phyloP scores from a whole-genome alignment of 2,329 filamentous ascomycete genomes.

The Scedosporium apiospermum region DNA sequence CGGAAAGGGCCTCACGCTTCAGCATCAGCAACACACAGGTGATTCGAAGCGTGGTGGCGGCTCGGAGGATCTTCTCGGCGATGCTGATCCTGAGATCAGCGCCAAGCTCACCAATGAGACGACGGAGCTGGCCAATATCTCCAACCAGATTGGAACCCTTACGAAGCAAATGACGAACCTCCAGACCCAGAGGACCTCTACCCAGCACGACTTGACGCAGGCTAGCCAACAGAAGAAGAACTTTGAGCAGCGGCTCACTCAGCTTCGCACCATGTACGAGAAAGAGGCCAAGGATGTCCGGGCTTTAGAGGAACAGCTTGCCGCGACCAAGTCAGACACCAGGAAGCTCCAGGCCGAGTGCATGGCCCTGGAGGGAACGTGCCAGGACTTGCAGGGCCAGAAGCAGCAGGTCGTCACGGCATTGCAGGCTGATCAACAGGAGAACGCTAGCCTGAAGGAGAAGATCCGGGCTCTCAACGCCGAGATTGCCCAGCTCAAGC shows the following conservation, averaged over 20 bases:
- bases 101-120: slow-evolving; percentile 85
- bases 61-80: slow-evolving; percentile 80
- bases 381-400: slow-evolving; percentile 73
- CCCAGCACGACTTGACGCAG: slow-evolving; percentile 74
- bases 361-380: slow-evolving; percentile 69
- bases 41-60: slow-evolving; percentile 37
- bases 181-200: slow-evolving; percentile 67
- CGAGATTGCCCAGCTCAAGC: slow-evolving; percentile 75
- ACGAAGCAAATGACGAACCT: slow-evolving; percentile 93
- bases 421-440: slow-evolving; percentile 78
- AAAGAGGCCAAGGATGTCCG: slow-evolving; percentile 85
- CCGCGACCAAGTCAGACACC: slow-evolving; percentile 66
- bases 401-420: slow-evolving; percentile 66
- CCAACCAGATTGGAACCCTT: slow-evolving; percentile 85
- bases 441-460: slow-evolving; percentile 79
- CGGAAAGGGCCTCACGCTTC: slow-evolving; percentile 62
- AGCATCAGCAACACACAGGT: slow-evolving; percentile 59
- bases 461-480: slow-evolving; percentile 75
- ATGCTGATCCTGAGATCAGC: slow-evolving; percentile 79
- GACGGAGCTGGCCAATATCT: slow-evolving; percentile 87
- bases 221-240: slow-evolving; percentile 82
- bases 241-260: slow-evolving; percentile 79
- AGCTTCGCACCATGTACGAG: slow-evolving; percentile 82
- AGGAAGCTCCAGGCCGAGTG: slow-evolving; percentile 77
- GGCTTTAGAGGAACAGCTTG: slow-evolving; percentile 73